A percentile compares a stretch with the other conserved stretches of the same genome.
These are phyloP conservation scores for Rhizomucor pusillus DNA, from an alignment of 371 early-diverging fungal species.

Conservation along the genomic window DNA sequence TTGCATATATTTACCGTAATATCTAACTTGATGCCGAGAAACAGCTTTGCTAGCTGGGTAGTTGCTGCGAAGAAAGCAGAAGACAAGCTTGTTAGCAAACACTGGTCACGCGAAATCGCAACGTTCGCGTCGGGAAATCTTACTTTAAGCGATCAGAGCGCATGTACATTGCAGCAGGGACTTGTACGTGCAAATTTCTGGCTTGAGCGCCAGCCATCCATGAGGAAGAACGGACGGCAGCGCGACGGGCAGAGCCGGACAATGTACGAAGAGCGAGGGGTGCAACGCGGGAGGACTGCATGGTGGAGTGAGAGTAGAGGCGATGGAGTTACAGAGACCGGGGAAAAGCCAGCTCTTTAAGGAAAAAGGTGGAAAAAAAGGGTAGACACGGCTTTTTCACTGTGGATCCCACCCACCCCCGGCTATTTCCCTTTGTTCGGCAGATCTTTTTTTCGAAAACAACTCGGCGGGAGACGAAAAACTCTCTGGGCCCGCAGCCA, in stretches of 20 bases:
- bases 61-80: conserved; percentile 9
- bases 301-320: conserved; percentile 1
- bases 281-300: conserved; percentile 17
- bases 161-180: conserved; percentile 36
- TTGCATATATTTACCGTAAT: conserved; percentile 31
- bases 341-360: conserved; percentile 1
- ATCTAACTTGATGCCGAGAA: conserved; percentile 35
- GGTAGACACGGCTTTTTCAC: no score
- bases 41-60: conserved; percentile 9
- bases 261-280: conserved; percentile 8
- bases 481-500: no score
- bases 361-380: neutral
- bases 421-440: no score
- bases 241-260: conserved; percentile 12
- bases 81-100: no score
- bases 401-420: no score
- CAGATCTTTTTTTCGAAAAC: no score
- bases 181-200: conserved; percentile 45
- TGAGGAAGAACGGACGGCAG: conserved; percentile 4
- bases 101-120: no score
- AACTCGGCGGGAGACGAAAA: no score
- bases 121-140: neutral
- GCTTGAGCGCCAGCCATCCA: conserved; percentile 10
- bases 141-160: conserved; percentile 38
- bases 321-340: conserved; percentile 4